A percentile compares a stretch with the other conserved stretches of the same genome.
These are phyloP conservation scores for Chaetomiaceae sp. DNA, from an alignment of 2,329 filamentous ascomycete genomes.

Conservation along the genomic window DNA sequence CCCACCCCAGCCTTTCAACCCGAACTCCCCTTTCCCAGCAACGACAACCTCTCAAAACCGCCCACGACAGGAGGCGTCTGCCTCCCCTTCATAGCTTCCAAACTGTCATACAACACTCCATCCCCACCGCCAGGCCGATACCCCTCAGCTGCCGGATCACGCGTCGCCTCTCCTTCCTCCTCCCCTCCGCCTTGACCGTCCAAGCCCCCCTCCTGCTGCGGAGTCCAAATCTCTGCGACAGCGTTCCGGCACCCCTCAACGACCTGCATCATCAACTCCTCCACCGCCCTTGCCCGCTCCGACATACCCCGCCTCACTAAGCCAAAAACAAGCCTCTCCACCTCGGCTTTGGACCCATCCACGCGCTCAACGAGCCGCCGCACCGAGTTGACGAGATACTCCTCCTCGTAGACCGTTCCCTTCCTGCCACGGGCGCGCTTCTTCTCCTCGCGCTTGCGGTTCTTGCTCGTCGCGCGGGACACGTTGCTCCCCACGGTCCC, in stretches of 20 bases:
- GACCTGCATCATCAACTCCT: conserved; percentile 70
- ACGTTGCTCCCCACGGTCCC: conserved; percentile 60
- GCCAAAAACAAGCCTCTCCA: conserved; percentile 69
- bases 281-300: conserved; percentile 76
- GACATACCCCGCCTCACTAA: conserved; percentile 78
- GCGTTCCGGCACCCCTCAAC: conserved; percentile 63
- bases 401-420: conserved; percentile 95
- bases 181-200: conserved; percentile 25
- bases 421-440: conserved; percentile 94
- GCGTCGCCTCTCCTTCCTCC: conserved; percentile 19
- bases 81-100: conserved; percentile 43
- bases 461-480: conserved; percentile 79
- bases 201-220: not conserved
- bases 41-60: conserved; percentile 45
- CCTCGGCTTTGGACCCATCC: conserved; percentile 67
- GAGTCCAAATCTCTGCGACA: conserved; percentile 61
- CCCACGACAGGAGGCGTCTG: conserved; percentile 48
- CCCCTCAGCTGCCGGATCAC: conserved; percentile 26
- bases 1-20: not conserved
- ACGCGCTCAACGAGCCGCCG: conserved; percentile 78
- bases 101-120: conserved; percentile 49
- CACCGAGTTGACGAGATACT: conserved; percentile 89
- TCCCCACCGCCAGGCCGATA: conserved; percentile 45
- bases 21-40: conserved; percentile 34
- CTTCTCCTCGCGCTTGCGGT: conserved; percentile 83